Base-by-base conservation (phyloP, 306 rosid species). In the Gastrolobium bilobum region DNA sequence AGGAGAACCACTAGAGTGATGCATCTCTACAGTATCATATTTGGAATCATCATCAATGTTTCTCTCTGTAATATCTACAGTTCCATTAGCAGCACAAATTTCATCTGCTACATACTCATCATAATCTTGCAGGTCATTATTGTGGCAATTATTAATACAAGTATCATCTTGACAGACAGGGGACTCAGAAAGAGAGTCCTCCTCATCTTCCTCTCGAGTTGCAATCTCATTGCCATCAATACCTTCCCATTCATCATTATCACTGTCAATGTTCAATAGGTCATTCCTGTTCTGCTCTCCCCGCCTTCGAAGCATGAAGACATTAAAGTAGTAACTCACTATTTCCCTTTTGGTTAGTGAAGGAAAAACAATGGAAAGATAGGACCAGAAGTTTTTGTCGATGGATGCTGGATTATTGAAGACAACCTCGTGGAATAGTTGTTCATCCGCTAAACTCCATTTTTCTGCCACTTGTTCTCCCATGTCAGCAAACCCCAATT, bases 311-410 rank as follows among this genome's bases (percentile, higher is more conserved):
- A 94, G 91, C 93, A 94, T 90, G 80, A 94, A 92, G 40, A 92
- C 98, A 38, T 94, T 94, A 67, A 92, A 94, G 81, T 94, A 94
- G 83, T 92, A 94, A 79, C 97, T 91, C 44, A 94, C 98, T 44
- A 92, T 87, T 79, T 91, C 97, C 87, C 6, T 88, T 82, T 87
- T 94, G 61, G 86, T 87, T 76, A 86, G 88, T 15, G 86, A 89
- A 63, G 97, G 87, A 57, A 94, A 91, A 67, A 51, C 91, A 10
- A 67, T 63, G 46, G 89, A 84, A 54, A 90, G 93, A 43, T 63
- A 84, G 70, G 85, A 71, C 98, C 98, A 94, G 86, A 94, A 91
- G 78, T 90, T 94, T 73, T 78, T 89, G 72, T 88, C 87, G 64
- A 78, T 47, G 11, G 97, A 87, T 69, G 76, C 90, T 4, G 97